A percentile compares a stretch with the other conserved stretches of the same genome.
Conservation (phyloP, 345 rosid genomes). For the Mangifera indica region DNA sequence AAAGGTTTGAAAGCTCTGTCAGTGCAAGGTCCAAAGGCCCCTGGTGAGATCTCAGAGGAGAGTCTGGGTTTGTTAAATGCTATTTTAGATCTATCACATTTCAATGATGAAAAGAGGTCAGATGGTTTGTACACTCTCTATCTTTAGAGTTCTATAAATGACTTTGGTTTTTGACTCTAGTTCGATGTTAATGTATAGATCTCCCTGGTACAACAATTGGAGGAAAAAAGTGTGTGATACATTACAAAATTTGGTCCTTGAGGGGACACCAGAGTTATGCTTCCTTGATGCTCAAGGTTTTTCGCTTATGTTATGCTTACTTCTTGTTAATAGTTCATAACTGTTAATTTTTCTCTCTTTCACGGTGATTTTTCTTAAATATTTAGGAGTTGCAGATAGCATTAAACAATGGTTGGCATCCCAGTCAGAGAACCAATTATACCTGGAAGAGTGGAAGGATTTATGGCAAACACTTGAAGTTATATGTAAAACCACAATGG, state of each 20-base stretch:
- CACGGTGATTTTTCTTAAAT: background rate
- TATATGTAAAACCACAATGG: constrained; percentile 42
- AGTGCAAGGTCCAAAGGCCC: constrained; percentile 34
- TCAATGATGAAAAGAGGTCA: constrained; percentile 50
- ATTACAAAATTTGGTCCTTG: constrained; percentile 32
- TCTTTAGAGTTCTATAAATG: constrained; percentile 14
- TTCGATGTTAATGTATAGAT: constrained; percentile 39
- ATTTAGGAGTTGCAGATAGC: constrained; percentile 27
- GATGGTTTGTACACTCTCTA: constrained; percentile 16
- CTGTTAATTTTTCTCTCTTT: background rate
- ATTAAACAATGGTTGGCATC: constrained; percentile 20
- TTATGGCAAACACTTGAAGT: constrained; percentile 52
- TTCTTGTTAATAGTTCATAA: constrained; percentile 9
- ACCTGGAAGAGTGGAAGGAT: constrained; percentile 51
- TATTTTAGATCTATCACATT: constrained; percentile 42
- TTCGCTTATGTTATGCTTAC: background rate
- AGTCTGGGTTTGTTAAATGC: constrained; percentile 32
- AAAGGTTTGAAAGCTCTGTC: constrained; percentile 40
- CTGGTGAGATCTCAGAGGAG: constrained; percentile 37
- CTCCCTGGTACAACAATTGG: constrained; percentile 62
- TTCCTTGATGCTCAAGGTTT: constrained; percentile 47
- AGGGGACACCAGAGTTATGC: constrained; percentile 31
- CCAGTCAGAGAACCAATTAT: constrained; percentile 29
- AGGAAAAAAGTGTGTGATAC: constrained; percentile 35
- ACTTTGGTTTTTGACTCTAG: constrained; percentile 1